phyloP scores from a whole-genome alignment of 192 early-diverging fungal genomes.

The Neocallimastix lanati region DNA sequence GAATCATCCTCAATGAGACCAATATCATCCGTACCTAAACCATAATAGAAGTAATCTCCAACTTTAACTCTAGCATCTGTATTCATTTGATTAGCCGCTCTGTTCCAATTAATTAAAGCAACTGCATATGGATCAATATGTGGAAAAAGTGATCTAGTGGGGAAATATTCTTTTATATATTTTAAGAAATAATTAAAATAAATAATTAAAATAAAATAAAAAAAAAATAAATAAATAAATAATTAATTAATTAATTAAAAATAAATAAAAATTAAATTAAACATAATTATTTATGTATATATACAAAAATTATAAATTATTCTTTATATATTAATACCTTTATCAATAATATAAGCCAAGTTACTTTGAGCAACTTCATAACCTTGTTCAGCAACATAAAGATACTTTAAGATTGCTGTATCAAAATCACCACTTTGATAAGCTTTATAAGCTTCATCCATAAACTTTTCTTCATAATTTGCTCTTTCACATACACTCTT shows the following conservation, averaged over 20 bases:
- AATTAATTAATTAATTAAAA: no score
- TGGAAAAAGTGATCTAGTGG: background rate
- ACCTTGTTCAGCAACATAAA: conserved; percentile 77
- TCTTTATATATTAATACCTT: no score
- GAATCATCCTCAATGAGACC: background rate
- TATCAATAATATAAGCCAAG: conserved; percentile 75
- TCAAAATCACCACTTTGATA: conserved; percentile 44
- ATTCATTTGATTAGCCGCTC: conserved; percentile 84
- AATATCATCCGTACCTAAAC: conserved; percentile 34
- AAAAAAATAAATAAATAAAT: no score
- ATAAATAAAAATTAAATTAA: no score
- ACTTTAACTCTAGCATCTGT: conserved; percentile 76
- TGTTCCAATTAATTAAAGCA: conserved; percentile 77
- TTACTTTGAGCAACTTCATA: conserved; percentile 74
- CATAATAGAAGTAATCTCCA: conserved; percentile 83
- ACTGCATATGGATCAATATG: conserved; percentile 24
- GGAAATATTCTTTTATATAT: background rate
- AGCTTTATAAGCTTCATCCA: conserved; percentile 32
- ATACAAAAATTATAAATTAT: no score
- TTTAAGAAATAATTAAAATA: no score
- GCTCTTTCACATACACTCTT: conserved; percentile 71
- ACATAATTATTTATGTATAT: no score
- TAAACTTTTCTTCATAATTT: conserved; percentile 63
- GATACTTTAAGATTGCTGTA: conserved; percentile 49
- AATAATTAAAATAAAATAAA: no score